Evolutionary conservation across 2,329 filamentous ascomycete genomes (phyloP).

Genomic region (Leptographium wingfieldii): DNA sequence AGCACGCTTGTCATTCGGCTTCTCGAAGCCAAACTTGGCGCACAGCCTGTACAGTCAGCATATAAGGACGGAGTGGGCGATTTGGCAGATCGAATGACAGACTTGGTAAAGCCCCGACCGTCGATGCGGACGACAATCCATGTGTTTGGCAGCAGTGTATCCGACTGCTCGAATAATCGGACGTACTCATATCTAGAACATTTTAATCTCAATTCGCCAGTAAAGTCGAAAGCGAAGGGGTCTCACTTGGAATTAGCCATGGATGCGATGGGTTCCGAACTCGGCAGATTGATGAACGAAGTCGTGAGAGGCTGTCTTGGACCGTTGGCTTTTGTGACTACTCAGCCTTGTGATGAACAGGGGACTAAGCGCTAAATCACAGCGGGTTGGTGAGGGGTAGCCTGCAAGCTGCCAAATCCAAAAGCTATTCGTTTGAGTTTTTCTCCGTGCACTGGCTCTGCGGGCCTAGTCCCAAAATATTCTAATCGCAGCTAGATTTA

Average conservation of each 20-base stretch:
- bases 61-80: neutral
- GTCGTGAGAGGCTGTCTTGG: neutral
- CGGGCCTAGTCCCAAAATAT: neutral
- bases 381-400: neutral
- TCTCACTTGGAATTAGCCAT: constrained; percentile 19
- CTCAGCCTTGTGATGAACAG: constrained; percentile 3
- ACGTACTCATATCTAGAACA: constrained; percentile 71
- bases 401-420: neutral
- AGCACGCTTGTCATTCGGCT: constrained; percentile 82
- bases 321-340: neutral
- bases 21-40: constrained; percentile 70
- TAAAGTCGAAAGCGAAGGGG: constrained; percentile 21
- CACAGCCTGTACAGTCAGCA: constrained; percentile 49
- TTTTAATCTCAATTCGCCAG: neutral
- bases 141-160: constrained; percentile 73
- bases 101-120: constrained; percentile 92
- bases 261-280: neutral
- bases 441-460: neutral
- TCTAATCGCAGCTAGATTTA: neutral
- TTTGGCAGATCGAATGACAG: neutral
- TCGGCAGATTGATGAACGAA: neutral
- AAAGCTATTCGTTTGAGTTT: neutral
- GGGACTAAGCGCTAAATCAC: neutral
- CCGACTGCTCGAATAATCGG: constrained; percentile 72
- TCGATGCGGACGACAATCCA: constrained; percentile 95